Evolutionary conservation across 2,329 filamentous ascomycete genomes (phyloP).

Genomic region (Paecilomyces sp.): DNA sequence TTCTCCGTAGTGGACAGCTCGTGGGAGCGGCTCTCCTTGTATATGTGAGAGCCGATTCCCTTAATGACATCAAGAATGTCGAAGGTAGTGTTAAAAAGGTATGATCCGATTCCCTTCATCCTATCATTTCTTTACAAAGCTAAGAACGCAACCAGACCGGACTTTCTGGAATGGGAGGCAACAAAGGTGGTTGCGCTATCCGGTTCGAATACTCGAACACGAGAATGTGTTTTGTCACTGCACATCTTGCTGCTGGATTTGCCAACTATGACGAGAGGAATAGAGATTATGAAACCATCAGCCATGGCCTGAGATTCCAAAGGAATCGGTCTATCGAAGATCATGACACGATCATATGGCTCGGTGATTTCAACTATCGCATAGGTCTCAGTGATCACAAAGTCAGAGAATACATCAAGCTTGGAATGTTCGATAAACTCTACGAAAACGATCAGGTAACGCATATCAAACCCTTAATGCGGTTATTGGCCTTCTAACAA

Average conservation of each 20-base stretch:
- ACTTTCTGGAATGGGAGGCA: slow-evolving; percentile 93
- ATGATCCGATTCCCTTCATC: slow-evolving; percentile 7
- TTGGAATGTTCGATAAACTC: slow-evolving; percentile 65
- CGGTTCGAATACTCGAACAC: slow-evolving; percentile 92
- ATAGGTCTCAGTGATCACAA: slow-evolving; percentile 77
- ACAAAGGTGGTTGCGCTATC: slow-evolving; percentile 96
- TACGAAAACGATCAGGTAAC: slow-evolving; percentile 84
- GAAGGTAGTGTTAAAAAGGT: slow-evolving; percentile 91
- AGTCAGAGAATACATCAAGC: slow-evolving; percentile 66
- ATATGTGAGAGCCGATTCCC: slow-evolving; percentile 72
- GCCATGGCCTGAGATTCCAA: slow-evolving; percentile 81
- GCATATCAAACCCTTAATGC: background rate
- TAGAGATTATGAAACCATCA: slow-evolving; percentile 83
- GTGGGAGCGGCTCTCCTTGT: slow-evolving; percentile 90
- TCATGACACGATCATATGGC: slow-evolving; percentile 86
- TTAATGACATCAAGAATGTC: slow-evolving; percentile 87
- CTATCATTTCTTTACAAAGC: slow-evolving; percentile 6
- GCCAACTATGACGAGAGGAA: slow-evolving; percentile 96
- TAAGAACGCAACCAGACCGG: slow-evolving; percentile 50
- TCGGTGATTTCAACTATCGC: slow-evolving; percentile 97
- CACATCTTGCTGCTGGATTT: slow-evolving; percentile 92
- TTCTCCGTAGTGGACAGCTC: slow-evolving; percentile 84
- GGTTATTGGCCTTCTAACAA: background rate
- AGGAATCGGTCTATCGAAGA: slow-evolving; percentile 85
- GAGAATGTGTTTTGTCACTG: slow-evolving; percentile 89